A percentile compares a stretch with the other conserved stretches of the same genome.
phyloP scores from a whole-genome alignment of 345 rosid species.

The Punica granatum region DNA sequence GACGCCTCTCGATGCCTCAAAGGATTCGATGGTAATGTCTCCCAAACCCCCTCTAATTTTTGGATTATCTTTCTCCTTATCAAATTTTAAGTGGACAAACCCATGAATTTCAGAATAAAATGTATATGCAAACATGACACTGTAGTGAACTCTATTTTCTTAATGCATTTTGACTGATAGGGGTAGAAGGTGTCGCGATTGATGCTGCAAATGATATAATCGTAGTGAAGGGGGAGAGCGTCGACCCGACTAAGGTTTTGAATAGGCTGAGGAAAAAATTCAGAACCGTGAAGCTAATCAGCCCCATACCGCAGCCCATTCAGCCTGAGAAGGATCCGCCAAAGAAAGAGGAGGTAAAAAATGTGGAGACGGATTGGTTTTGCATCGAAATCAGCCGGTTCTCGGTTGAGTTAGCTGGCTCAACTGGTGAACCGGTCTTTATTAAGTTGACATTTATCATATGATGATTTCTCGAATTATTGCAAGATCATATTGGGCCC shows the following conservation, averaged over 20 bases:
- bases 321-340: slow-evolving; percentile 18
- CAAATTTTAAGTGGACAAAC: too few species aligned
- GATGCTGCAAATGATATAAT: slow-evolving; percentile 15
- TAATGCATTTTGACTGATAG: not conserved
- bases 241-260: slow-evolving; percentile 37
- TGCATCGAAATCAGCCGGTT: too few species aligned
- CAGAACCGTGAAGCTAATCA: slow-evolving; percentile 46
- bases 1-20: not conserved
- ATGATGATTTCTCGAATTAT: too few species aligned
- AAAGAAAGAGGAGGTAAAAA: slow-evolving; percentile 14
- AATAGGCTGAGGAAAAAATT: slow-evolving; percentile 41
- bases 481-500: too few species aligned
- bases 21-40: not conserved
- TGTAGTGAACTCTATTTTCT: not conserved
- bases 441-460: too few species aligned
- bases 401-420: too few species aligned
- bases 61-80: not conserved
- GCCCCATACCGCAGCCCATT: slow-evolving; percentile 31
- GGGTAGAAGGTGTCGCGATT: not conserved
- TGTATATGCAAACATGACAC: too few species aligned
- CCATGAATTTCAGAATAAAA: too few species aligned
- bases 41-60: not conserved
- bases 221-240: slow-evolving; percentile 37
- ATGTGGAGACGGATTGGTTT: too few species aligned
- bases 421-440: too few species aligned